Evolutionary conservation across 768 basidiomycete genomes (phyloP), one percentile per base, ranked within the genome.

Genomic region (Russula griseocarnosa): DNA sequence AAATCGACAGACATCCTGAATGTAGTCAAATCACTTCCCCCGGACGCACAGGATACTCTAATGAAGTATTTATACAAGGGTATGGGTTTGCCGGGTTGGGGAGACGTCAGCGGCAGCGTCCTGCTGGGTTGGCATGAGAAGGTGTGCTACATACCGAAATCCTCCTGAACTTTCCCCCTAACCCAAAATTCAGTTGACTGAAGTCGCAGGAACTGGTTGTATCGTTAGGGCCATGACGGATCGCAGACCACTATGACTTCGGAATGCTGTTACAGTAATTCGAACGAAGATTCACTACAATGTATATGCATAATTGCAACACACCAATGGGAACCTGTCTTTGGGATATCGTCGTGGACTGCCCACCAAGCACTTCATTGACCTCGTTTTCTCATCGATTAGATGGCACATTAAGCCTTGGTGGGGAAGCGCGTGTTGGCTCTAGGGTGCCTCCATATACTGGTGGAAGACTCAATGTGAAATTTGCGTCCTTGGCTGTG

Each of bases 21-120:
- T 28, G 84, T 90, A 55, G 81, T 97, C 73, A 89, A 86, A 70
- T 74, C 80, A 0, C 81, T 98, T 34, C 82, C 86, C 3, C 82
- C 82, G 69, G 88, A 91, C 56, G 77, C 82, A 50, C 92, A 94
- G 71, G 96, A 97, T 71, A 90, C 87, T 36, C 81, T 98, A 59
- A 98, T 97, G 96, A 96, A 95, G 73, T 98, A 96, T 72, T 79
- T 98, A 18, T 98, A 98, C 83, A 98, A 98, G 78, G 95, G 92
- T 18, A 98, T 97, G 95, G 83, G 79, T 20, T 74, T 81, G 70
- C 78, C 80, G 2, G 85, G 80, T 18, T 79, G 82, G 73, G 81
- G 83, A 34, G 86, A 87, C 66, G 78, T 86, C 61, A 83, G 79
- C 69, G 85, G 85, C 49, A 86, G 84, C 66, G 85, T 87, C 42